Base-by-base conservation (phyloP, 768 basidiomycete genomes). In the Nidula microcarpa region DNA sequence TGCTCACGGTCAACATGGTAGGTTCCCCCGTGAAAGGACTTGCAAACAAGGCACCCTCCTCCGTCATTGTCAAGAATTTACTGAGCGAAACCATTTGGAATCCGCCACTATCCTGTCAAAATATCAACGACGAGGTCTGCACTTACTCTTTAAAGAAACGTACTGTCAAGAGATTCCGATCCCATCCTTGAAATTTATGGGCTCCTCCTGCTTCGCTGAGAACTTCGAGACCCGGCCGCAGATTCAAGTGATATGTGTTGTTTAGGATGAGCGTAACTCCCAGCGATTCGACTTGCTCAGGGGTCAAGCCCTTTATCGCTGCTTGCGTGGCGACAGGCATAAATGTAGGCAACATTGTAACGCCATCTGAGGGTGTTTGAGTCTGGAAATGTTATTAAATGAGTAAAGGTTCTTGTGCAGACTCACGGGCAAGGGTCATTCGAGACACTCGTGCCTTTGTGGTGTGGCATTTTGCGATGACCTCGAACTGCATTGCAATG, bases 321-420 rank as follows among this genome's bases (percentile, higher is more conserved):
- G 88, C 91, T 64, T 95, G 93, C 4, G 93, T 95, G 2, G 91
- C 92, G 7, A 94, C 91, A 3, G 92, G 93, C 93, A 94, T 95
- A 61, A 95, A 95, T 0, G 92, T 91, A 1, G 92, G 92, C 16
- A 94, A 73, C 76, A 87, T 82, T 1, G 91, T 94, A 37, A 79
- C 72, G 7, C 90, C 91, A 72, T 93, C 90, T 91, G 55, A 18
- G 57, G 16, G 44, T 5, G 32, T 8, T 51, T 51, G 34, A 17
- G 13, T 16, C 18, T 36, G 8, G 34, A 41, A 53, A 16, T 2
- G 48, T 44, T 41, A 49, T 43, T 51, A 48, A 56, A 32, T 32
- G 45, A 41, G n/a, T 35, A 13, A 3, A 49, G 33, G 13, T 2
- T 1, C 7, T 16, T 16, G 46, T 47, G 35, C 3, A 56, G 43